Evolutionary conservation across 2,329 filamentous ascomycete genomes (phyloP).

Genomic region (Aspergillus fischeri): DNA sequence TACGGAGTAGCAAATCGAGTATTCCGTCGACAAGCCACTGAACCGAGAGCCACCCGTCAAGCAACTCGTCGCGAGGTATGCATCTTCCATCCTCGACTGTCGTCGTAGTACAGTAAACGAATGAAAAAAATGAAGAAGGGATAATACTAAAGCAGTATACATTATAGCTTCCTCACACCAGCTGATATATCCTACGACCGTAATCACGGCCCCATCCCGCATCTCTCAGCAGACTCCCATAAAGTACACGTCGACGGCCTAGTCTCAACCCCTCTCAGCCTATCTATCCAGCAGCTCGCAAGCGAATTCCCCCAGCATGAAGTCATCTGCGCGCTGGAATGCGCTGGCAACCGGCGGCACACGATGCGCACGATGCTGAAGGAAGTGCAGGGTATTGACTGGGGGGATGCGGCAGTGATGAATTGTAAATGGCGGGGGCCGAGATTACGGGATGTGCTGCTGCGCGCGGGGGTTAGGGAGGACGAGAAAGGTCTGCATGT

Average conservation of each 20-base stretch:
- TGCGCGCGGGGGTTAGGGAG: conserved; percentile 41
- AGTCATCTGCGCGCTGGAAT: conserved; percentile 56
- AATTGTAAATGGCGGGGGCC: conserved; percentile 57
- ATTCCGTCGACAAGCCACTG: conserved; percentile 25
- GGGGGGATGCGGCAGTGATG: conserved; percentile 59
- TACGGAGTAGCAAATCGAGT: conserved; percentile 5
- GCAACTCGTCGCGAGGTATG: conserved; percentile 27
- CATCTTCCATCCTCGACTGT: too few relatives aligned
- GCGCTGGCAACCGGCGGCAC: conserved; percentile 58
- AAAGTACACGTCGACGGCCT: conserved; percentile 48
- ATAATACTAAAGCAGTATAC: neutral
- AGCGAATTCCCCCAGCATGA: conserved; percentile 50
- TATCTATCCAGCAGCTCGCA: conserved; percentile 47
- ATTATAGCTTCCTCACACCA: conserved; percentile 48
- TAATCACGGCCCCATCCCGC: conserved; percentile 54
- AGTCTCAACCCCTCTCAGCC: conserved; percentile 41
- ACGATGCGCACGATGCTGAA: conserved; percentile 58
- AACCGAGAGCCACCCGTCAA: conserved; percentile 30
- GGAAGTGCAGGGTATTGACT: conserved; percentile 58
- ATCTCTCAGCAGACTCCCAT: conserved; percentile 41
- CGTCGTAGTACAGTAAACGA: neutral
- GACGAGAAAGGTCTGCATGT: conserved; percentile 42
- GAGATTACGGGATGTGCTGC: conserved; percentile 50
- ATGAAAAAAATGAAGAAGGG: neutral
- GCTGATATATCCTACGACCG: conserved; percentile 53